Conservation (phyloP, 2,329 filamentous ascomycete species). For the Triangularia verruculosa region DNA sequence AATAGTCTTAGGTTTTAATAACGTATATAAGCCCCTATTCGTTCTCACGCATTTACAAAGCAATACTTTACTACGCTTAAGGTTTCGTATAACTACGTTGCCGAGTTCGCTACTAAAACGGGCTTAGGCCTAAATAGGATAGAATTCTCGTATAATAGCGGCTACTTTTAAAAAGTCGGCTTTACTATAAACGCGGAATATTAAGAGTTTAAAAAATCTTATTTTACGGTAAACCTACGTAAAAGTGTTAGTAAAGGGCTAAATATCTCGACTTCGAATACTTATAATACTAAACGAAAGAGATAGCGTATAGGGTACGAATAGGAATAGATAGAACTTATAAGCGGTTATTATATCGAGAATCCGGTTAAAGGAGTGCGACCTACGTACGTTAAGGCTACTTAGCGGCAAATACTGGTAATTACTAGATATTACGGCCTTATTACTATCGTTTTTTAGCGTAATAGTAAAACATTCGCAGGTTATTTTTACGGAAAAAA, state of each 20-base stretch:
- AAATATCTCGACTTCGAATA: too few species aligned
- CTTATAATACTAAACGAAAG: slow-evolving; percentile 59
- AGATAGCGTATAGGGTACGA: slow-evolving; percentile 60
- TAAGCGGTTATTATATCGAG: slow-evolving; percentile 53
- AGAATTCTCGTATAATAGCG: slow-evolving; percentile 49
- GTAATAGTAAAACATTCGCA: slow-evolving; percentile 28
- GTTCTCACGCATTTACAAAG: background rate
- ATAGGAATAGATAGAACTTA: slow-evolving; percentile 52
- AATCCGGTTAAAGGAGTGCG: slow-evolving; percentile 56
- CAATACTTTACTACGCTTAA: slow-evolving; percentile 42
- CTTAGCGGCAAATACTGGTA: slow-evolving; percentile 41
- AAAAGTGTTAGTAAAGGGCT: too few species aligned
- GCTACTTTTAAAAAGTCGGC: slow-evolving; percentile 54
- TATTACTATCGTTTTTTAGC: slow-evolving; percentile 36
- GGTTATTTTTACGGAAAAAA: slow-evolving; percentile 58
- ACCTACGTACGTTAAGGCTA: slow-evolving; percentile 54
- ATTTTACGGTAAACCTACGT: slow-evolving; percentile 66
- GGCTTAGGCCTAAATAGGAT: slow-evolving; percentile 57
- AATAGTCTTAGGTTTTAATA: background rate
- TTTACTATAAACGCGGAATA: slow-evolving; percentile 56
- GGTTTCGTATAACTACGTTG: slow-evolving; percentile 53
- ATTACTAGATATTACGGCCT: slow-evolving; percentile 31
- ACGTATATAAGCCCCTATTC: background rate
- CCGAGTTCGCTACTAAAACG: slow-evolving; percentile 54
- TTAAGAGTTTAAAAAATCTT: slow-evolving; percentile 57